phyloP scores from a whole-genome alignment of 202 grass and related monocot species.

The Panicum hallii region DNA sequence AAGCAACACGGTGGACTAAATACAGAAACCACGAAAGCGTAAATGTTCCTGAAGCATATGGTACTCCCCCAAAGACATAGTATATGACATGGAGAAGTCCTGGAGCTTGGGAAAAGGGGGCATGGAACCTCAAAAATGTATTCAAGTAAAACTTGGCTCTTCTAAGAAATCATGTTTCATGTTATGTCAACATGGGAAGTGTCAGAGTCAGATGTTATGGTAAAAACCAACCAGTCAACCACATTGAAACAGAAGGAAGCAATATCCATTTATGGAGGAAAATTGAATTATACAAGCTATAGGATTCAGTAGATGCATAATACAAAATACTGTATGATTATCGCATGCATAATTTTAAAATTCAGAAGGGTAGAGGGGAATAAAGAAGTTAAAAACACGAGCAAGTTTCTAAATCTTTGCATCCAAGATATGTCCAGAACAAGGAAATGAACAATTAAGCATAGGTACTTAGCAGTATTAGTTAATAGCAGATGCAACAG shows the following conservation, averaged over 20 bases:
- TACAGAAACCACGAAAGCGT: not conserved
- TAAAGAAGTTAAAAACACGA: not conserved
- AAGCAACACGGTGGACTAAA: conserved; percentile 7
- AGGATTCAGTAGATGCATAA: conserved; percentile 6
- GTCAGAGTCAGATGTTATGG: not conserved
- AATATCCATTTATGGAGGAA: not conserved
- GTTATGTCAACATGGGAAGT: not conserved
- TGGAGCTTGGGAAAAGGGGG: conserved; percentile 1
- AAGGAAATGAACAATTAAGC: conserved; percentile 27
- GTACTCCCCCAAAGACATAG: not conserved
- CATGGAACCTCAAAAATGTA: not conserved
- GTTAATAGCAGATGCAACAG: conserved; percentile 13
- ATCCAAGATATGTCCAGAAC: not conserved
- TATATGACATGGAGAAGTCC: conserved; percentile 27
- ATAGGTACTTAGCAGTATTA: not conserved
- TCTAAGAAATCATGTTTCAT: not conserved
- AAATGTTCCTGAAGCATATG: conserved; percentile 31
- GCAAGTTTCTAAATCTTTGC: not conserved
- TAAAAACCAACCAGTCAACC: conserved; percentile 21
- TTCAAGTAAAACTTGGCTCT: conserved; percentile 14
- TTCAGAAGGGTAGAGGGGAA: not conserved
- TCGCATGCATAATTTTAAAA: not conserved
- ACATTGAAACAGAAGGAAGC: conserved; percentile 22
- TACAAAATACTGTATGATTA: conserved; percentile 2
- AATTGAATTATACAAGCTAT: conserved; percentile 3